These are phyloP conservation scores for Geranomyces variabilis DNA, from an alignment of 192 early-diverging fungal genomes.

Conservation along the genomic window DNA sequence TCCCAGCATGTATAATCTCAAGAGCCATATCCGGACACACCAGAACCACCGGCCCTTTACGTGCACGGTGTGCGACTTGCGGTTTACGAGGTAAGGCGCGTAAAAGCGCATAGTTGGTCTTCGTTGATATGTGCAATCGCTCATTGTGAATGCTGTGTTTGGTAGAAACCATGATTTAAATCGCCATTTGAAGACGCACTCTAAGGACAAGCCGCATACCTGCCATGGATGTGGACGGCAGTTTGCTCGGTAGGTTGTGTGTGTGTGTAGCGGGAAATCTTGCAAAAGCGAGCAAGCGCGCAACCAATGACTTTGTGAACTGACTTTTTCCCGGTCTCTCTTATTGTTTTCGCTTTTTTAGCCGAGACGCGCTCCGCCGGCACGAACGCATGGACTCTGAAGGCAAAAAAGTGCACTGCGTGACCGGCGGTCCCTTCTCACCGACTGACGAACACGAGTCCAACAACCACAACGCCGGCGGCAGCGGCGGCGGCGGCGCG, in stretches of 20 bases:
- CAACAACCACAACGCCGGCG: background rate
- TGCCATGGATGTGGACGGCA: conserved; percentile 40
- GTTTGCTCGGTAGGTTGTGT: conserved; percentile 44
- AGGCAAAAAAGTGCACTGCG: conserved; percentile 50
- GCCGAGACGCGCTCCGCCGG: conserved; percentile 43
- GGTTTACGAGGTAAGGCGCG: conserved; percentile 47
- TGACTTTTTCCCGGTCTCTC: too few species aligned
- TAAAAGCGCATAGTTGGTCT: background rate
- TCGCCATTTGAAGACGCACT: conserved; percentile 47
- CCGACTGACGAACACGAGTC: background rate
- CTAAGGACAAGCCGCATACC: conserved; percentile 38
- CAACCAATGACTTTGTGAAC: too few species aligned
- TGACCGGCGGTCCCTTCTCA: background rate
- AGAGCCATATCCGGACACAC: conserved; percentile 44
- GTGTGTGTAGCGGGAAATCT: too few species aligned
- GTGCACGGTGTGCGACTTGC: conserved; percentile 37
- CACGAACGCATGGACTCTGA: conserved; percentile 50
- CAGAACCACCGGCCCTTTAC: conserved; percentile 48
- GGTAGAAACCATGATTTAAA: conserved; percentile 51
- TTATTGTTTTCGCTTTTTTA: background rate
- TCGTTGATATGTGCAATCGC: conserved; percentile 10
- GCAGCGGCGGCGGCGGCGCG: background rate
- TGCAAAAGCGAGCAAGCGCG: background rate
- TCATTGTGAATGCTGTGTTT: background rate
- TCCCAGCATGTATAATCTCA: conserved; percentile 42